Evolutionary conservation across 2,329 filamentous ascomycete species (phyloP).

Genomic region (Dactylellina sp.): DNA sequence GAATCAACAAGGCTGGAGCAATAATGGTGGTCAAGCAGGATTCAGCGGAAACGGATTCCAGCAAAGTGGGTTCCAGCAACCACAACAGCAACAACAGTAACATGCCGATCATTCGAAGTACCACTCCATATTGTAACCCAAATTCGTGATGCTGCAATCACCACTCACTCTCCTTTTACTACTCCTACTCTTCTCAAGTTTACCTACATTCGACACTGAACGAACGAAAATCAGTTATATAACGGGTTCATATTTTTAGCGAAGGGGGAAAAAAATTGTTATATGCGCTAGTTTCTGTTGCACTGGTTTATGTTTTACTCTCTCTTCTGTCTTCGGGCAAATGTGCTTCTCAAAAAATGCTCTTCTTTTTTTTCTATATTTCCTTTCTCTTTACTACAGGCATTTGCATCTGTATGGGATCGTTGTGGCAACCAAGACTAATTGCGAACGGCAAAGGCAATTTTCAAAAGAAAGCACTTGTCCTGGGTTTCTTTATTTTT

Average conservation of each 20-base stretch:
- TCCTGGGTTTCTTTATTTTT: conserved; percentile 53
- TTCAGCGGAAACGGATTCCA: conserved; percentile 55
- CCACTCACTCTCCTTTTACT: conserved; percentile 29
- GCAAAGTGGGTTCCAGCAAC: conserved; percentile 50
- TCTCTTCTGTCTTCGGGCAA: conserved; percentile 35
- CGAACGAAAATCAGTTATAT: conserved; percentile 50
- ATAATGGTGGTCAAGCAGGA: conserved; percentile 48
- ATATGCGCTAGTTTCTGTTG: conserved; percentile 50
- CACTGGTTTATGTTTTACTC: conserved; percentile 25
- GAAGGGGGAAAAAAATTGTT: conserved; percentile 54
- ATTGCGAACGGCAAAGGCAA: conserved; percentile 40
- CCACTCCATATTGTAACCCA: conserved; percentile 26
- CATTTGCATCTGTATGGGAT: conserved; percentile 57
- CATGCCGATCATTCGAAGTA: not conserved
- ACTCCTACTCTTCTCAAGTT: conserved; percentile 13
- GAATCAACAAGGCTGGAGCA: conserved; percentile 52
- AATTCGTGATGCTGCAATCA: conserved; percentile 29
- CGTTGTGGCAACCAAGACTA: conserved; percentile 47
- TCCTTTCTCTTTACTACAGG: conserved; percentile 40
- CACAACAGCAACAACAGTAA: conserved; percentile 54
- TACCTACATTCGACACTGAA: conserved; percentile 42
- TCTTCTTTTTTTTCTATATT: conserved; percentile 32
- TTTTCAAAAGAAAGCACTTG: conserved; percentile 48
- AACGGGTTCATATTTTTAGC: conserved; percentile 52
- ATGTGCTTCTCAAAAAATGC: conserved; percentile 46